A percentile compares a stretch with the other conserved stretches of the same genome.
phyloP scores from a whole-genome alignment of 352 stramenopile genomes.

The Globisporangium cystogenes region DNA sequence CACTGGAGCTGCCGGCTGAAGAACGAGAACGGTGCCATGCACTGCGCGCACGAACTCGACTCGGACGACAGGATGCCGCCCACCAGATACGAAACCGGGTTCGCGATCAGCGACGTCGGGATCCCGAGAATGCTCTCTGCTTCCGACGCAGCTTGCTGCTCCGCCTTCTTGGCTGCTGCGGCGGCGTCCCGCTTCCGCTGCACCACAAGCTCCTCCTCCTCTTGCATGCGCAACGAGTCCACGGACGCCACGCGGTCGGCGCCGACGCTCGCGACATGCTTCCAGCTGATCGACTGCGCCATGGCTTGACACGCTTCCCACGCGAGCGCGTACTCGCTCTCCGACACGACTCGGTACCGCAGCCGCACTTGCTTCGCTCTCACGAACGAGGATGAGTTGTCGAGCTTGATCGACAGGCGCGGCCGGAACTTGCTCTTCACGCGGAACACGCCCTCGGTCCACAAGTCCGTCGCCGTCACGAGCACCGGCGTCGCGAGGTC shows the following conservation, averaged over 20 bases:
- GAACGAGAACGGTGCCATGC: constrained; percentile 57
- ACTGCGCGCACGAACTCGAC: constrained; percentile 41
- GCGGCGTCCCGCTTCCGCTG: constrained; percentile 30
- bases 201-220: constrained; percentile 36
- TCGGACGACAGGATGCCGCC: constrained; percentile 39
- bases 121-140: constrained; percentile 43
- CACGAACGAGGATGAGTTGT: constrained; percentile 69
- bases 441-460: constrained; percentile 43
- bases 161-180: not conserved
- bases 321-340: constrained; percentile 25
- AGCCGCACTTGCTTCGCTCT: constrained; percentile 50
- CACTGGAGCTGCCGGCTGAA: constrained; percentile 64
- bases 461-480: constrained; percentile 36
- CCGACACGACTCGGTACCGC: constrained; percentile 21
- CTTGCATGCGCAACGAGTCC: constrained; percentile 29
- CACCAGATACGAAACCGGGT: constrained; percentile 64
- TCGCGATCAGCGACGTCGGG: constrained; percentile 45
- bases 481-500: constrained; percentile 33
- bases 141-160: constrained; percentile 5
- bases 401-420: constrained; percentile 32
- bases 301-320: constrained; percentile 63
- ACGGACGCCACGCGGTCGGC: constrained; percentile 31
- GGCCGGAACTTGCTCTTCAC: constrained; percentile 13
- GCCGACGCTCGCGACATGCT: constrained; percentile 33
- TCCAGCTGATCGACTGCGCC: constrained; percentile 75